Evolutionary conservation across 257 asterid genomes (phyloP).

Genomic region (Capsicum chinense): DNA sequence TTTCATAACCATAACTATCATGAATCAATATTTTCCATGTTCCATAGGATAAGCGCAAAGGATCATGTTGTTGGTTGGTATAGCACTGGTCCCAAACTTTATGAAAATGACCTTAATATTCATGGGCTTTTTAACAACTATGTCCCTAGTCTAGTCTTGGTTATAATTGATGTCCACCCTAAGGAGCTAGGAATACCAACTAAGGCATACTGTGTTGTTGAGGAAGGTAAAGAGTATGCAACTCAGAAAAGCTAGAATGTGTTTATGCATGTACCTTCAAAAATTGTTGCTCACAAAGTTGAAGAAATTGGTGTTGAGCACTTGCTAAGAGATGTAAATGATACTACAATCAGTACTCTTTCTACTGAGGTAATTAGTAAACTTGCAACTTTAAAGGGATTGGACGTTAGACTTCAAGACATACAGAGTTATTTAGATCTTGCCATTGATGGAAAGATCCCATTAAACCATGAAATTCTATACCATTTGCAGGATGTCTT

Average conservation of each 20-base stretch:
- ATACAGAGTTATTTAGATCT: slow-evolving; percentile 81
- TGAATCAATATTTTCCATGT: slow-evolving; percentile 94
- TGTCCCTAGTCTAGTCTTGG: slow-evolving; percentile 87
- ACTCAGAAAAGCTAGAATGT: slow-evolving; percentile 97
- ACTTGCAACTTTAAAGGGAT: slow-evolving; percentile 88
- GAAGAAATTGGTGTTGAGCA: slow-evolving; percentile 99
- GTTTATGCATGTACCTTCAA: slow-evolving; percentile 91
- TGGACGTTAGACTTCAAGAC: slow-evolving; percentile 91
- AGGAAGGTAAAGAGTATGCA: slow-evolving; percentile 97
- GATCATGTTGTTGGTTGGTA: slow-evolving; percentile 99
- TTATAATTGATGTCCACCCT: slow-evolving; percentile 90
- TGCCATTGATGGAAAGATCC: slow-evolving; percentile 86
- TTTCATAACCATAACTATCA: slow-evolving; percentile 97
- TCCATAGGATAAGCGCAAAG: slow-evolving; percentile 92
- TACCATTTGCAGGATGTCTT: slow-evolving; percentile 95
- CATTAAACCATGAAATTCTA: slow-evolving; percentile 91
- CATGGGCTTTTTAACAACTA: slow-evolving; percentile 81
- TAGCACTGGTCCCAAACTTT: slow-evolving; percentile 91
- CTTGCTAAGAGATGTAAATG: slow-evolving; percentile 91
- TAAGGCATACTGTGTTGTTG: slow-evolving; percentile 94
- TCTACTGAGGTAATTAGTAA: slow-evolving; percentile 98
- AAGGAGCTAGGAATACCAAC: slow-evolving; percentile 91
- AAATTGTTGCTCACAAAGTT: slow-evolving; percentile 98
- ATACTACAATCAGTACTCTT: slow-evolving; percentile 91
- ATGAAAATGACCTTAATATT: slow-evolving; percentile 79